These are phyloP conservation scores for Pleurotus platypus DNA, from an alignment of 768 basidiomycete genomes.

Conservation along the genomic window DNA sequence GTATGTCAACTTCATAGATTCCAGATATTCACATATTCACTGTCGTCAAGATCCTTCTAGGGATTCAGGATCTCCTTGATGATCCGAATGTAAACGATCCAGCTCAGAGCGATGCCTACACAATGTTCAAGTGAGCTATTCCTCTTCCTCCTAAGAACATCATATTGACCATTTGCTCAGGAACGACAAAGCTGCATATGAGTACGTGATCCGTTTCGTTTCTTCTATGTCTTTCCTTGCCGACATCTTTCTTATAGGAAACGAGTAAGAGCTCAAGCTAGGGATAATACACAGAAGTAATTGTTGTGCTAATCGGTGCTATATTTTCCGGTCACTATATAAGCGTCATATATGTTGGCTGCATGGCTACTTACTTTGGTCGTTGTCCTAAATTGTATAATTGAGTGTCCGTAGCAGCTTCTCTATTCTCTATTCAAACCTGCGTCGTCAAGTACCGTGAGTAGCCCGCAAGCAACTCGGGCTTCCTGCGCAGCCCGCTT, in stretches of 20 bases:
- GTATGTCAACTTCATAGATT: constrained; percentile 32
- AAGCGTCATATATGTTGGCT: no score
- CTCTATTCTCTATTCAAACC: no score
- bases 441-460: no score
- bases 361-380: no score
- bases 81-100: constrained; percentile 97
- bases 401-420: no score
- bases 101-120: constrained; percentile 97
- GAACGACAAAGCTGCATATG: constrained; percentile 92
- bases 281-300: constrained; percentile 87
- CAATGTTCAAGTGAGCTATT: constrained; percentile 88
- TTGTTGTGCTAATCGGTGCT: not conserved
- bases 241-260: constrained; percentile 42
- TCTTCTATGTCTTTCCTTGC: not conserved
- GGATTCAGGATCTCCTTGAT: constrained; percentile 93
- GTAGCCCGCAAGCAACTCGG: no score
- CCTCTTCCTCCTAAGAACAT: not conserved
- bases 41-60: constrained; percentile 74
- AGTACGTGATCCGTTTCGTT: constrained; percentile 46
- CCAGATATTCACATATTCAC: constrained; percentile 3
- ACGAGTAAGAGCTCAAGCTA: constrained; percentile 80
- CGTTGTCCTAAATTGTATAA: no score
- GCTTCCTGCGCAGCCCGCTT: constrained; percentile 2
- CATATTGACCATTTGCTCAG: constrained; percentile 34
- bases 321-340: no score